Evolutionary conservation across 352 stramenopile species (phyloP).

Genomic region (Phytophthora litchii): DNA sequence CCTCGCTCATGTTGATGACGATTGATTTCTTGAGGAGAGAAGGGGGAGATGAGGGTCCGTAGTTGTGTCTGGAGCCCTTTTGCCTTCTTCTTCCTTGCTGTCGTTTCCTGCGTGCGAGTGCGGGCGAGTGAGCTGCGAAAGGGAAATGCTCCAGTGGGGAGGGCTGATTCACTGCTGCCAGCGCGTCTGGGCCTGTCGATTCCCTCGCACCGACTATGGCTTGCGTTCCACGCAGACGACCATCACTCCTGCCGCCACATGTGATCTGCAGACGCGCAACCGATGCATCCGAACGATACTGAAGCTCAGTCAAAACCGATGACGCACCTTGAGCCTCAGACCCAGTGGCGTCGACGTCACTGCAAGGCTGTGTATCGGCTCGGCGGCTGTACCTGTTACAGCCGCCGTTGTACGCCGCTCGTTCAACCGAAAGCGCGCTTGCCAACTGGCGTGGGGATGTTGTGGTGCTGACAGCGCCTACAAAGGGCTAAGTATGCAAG

Average conservation of each 20-base stretch:
- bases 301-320: conserved; percentile 14
- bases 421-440: conserved; percentile 17
- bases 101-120: conserved; percentile 11
- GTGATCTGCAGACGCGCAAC: conserved; percentile 42
- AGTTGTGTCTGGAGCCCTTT: conserved; percentile 18
- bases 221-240: conserved; percentile 16
- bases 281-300: conserved; percentile 12
- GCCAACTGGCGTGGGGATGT: background rate
- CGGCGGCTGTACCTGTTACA: background rate
- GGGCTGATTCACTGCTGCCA: conserved; percentile 9
- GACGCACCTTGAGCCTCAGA: conserved; percentile 31
- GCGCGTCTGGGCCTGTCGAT: conserved; percentile 35
- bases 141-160: conserved; percentile 38
- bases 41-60: conserved; percentile 3
- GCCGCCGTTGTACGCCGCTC: too few species aligned
- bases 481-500: too few species aligned
- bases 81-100: conserved; percentile 14
- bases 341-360: conserved; percentile 32
- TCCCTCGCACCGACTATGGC: conserved; percentile 29
- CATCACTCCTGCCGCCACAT: conserved; percentile 18
- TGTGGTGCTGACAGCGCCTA: too few species aligned
- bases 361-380: conserved; percentile 7
- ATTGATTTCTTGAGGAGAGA: conserved; percentile 15
- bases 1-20: conserved; percentile 32
- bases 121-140: conserved; percentile 29